These are phyloP conservation scores for Venturia asperata DNA, from an alignment of 2,329 filamentous ascomycete species.

Conservation along the genomic window DNA sequence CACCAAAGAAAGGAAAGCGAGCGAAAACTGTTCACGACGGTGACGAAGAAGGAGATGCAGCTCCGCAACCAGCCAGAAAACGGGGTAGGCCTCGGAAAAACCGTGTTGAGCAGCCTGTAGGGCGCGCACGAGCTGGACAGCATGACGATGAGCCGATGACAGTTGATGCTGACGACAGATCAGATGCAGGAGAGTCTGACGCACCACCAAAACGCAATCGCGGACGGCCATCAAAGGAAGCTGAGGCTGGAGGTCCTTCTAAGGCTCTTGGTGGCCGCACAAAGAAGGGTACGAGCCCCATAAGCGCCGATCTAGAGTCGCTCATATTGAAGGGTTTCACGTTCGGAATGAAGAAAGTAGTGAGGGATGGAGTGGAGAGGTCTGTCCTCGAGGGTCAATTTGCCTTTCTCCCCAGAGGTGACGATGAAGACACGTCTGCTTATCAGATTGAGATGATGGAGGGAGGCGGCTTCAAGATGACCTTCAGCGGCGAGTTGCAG, in stretches of 20 bases:
- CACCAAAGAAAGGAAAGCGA: not conserved
- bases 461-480: not conserved
- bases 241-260: not conserved
- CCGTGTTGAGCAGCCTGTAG: not conserved
- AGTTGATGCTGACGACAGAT: not conserved
- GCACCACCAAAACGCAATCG: not conserved
- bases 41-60: not conserved
- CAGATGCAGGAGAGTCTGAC: not conserved
- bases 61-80: not conserved
- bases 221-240: not conserved
- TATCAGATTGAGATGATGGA: not conserved
- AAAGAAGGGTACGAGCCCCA: not conserved
- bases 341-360: not conserved
- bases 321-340: not conserved
- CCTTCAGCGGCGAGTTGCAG: not conserved
- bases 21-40: not conserved
- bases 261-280: not conserved
- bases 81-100: not conserved
- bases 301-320: not conserved
- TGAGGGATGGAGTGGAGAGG: not conserved
- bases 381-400: not conserved
- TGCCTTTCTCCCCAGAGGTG: not conserved
- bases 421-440: not conserved
- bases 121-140: not conserved
- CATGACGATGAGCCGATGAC: not conserved